Conservation (phyloP, 2,329 filamentous ascomycete genomes). For the Clarireedia hainanense region DNA sequence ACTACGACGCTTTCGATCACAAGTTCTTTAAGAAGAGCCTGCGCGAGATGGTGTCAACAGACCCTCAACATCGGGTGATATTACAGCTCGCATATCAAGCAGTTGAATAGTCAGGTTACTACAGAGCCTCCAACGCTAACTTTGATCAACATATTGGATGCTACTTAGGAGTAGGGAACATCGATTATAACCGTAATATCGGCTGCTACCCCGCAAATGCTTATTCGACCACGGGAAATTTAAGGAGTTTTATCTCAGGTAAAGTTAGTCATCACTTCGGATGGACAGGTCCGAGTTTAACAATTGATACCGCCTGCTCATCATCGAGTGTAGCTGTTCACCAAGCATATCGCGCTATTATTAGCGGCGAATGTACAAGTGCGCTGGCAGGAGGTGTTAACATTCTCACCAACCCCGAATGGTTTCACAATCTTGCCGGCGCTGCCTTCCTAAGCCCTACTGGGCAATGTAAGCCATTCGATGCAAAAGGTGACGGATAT, state of each 20-base stretch:
- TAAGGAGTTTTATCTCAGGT: constrained; percentile 30
- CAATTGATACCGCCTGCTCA: constrained; percentile 34
- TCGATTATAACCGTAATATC: constrained; percentile 10
- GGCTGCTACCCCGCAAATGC: constrained; percentile 4
- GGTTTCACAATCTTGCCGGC: not conserved
- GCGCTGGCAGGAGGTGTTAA: constrained; percentile 1
- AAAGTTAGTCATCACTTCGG: constrained; percentile 36
- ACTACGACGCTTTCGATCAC: constrained; percentile 11
- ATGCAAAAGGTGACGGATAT: constrained; percentile 44
- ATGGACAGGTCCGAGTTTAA: constrained; percentile 30
- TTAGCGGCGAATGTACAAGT: constrained; percentile 5
- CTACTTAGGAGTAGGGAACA: constrained; percentile 6
- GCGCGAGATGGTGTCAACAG: constrained; percentile 15
- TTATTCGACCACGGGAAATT: constrained; percentile 26
- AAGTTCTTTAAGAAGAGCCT: constrained; percentile 12
- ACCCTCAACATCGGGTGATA: constrained; percentile 11
- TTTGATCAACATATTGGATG: constrained; percentile 11
- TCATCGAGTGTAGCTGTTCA: constrained; percentile 31
- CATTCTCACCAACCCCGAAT: not conserved
- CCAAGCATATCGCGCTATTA: constrained; percentile 19
- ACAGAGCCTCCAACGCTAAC: not conserved
- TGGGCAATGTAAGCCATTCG: constrained; percentile 31
- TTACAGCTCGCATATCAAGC: constrained; percentile 12
- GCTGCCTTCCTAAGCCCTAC: constrained; percentile 4
- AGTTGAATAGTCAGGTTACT: constrained; percentile 9